Base-by-base conservation (phyloP, 2,329 filamentous ascomycete species). In the Fusarium sp. region DNA sequence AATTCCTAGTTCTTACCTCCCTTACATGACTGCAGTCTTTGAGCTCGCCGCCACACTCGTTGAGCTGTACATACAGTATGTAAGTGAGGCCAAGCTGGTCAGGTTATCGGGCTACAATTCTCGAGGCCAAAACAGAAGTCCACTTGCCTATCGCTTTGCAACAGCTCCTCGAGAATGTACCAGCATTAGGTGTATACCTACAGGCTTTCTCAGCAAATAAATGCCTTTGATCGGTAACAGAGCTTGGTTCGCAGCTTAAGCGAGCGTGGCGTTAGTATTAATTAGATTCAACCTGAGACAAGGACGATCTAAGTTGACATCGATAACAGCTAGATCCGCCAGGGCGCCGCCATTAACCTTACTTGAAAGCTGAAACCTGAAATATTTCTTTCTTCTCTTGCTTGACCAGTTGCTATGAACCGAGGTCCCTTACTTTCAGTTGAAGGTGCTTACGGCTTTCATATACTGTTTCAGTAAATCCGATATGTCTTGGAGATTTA, bases 231-330 rank as follows among this genome's bases (percentile, higher is more conserved):
- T 25, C 18, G 20, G 27, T 46, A 22, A 22, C 18, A 44, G 41
- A 32, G 53, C 47, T 65, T 61, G 38, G 56, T 25, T 70, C 51
- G 63, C 48, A 60, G 57, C 46, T 46, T 24, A 40, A 53, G 57
- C 49, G 63, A 56, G 38, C 44, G 49, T 46, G 63, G 55, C 63
- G 58, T 64, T 69, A 18, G 34, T 5, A 38, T 38, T 29, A 56
- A 48, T 63, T 58, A 62, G 59, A 67, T 58, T 56, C 34, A 63
- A 57, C 56, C 64, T 72, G 65, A 66, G 68, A 73, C 70, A 70
- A 60, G 25, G 29, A 20, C 20, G 27, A 46, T 18, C 20, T 53
- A 27, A 24, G 15, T 30, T 58, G 44, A 27, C 48, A 32, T 41
- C 16, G 46, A 43, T 38, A 11, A 30, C 29, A 41, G 12, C 10